Conservation (phyloP, 176 grass and related monocot genomes). For the Zea mays region DNA sequence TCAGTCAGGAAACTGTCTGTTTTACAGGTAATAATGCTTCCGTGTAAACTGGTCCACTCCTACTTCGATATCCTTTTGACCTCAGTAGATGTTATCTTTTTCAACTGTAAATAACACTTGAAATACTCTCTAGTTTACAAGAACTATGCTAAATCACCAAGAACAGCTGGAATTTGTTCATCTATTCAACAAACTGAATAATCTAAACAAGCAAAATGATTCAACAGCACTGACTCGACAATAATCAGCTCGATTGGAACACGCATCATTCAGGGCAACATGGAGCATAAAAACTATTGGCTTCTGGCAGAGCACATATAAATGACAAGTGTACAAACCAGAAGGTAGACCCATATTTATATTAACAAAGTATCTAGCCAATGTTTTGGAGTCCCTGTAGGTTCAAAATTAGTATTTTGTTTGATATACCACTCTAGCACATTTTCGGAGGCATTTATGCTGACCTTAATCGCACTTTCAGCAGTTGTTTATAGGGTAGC, state of each 20-base stretch:
- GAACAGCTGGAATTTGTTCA: neutral
- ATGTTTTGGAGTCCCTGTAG: neutral
- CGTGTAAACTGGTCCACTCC: neutral
- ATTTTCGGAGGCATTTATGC: neutral
- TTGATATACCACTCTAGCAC: neutral
- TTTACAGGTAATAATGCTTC: neutral
- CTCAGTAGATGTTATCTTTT: neutral
- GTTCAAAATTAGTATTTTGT: neutral
- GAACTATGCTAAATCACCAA: neutral
- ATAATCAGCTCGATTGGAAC: neutral
- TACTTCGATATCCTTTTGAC: neutral
- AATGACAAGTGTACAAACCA: neutral
- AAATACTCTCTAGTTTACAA: neutral
- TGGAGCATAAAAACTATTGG: neutral
- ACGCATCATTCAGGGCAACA: neutral
- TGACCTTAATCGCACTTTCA: neutral
- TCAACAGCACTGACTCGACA: neutral
- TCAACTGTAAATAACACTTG: neutral
- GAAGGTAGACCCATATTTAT: neutral
- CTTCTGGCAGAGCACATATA: neutral
- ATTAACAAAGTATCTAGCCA: neutral
- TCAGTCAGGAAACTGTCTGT: neutral
- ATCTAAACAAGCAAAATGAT: neutral
- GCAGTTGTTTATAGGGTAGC: neutral
- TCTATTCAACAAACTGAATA: neutral